These are phyloP conservation scores for Myxozyma vanderwaltii DNA, from an alignment of 805 yeast species.

Conservation along the genomic window DNA sequence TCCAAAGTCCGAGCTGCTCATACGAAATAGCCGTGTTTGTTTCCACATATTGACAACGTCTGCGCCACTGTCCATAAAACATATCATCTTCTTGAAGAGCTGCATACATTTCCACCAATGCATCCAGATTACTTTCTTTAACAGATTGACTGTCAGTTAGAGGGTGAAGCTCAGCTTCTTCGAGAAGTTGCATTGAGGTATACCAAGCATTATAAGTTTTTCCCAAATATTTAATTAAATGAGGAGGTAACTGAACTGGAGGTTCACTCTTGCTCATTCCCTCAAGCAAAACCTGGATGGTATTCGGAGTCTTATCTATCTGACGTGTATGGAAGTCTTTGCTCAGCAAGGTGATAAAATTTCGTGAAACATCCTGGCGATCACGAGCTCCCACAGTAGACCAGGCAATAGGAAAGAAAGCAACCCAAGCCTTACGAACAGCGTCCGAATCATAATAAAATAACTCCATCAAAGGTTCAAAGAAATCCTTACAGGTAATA, in stretches of 20 bases:
- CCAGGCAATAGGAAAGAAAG: conserved; percentile 79
- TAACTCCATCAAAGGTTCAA: conserved; percentile 74
- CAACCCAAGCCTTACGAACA: conserved; percentile 80
- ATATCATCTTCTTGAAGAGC: conserved; percentile 90
- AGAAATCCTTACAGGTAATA: conserved; percentile 57
- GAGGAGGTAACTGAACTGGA: conserved; percentile 87
- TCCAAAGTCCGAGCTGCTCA: conserved; percentile 96
- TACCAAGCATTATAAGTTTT: conserved; percentile 89
- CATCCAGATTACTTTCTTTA: conserved; percentile 84
- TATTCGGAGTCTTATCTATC: conserved; percentile 81
- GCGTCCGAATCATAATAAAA: conserved; percentile 80
- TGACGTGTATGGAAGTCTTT: conserved; percentile 94
- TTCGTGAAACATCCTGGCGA: conserved; percentile 78
- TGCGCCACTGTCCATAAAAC: conserved; percentile 97
- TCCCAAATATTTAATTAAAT: conserved; percentile 84
- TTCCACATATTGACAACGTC: conserved; percentile 91
- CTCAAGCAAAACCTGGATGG: conserved; percentile 77
- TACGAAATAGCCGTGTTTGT: conserved; percentile 90
- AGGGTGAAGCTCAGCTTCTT: conserved; percentile 62
- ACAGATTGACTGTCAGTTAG: conserved; percentile 70
- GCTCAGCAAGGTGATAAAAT: conserved; percentile 74
- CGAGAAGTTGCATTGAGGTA: conserved; percentile 80
- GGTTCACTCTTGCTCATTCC: conserved; percentile 66
- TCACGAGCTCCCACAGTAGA: conserved; percentile 75
- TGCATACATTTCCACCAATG: conserved; percentile 84